Base-by-base conservation (phyloP, 805 yeast genomes). In the Ogataea philodendri region DNA sequence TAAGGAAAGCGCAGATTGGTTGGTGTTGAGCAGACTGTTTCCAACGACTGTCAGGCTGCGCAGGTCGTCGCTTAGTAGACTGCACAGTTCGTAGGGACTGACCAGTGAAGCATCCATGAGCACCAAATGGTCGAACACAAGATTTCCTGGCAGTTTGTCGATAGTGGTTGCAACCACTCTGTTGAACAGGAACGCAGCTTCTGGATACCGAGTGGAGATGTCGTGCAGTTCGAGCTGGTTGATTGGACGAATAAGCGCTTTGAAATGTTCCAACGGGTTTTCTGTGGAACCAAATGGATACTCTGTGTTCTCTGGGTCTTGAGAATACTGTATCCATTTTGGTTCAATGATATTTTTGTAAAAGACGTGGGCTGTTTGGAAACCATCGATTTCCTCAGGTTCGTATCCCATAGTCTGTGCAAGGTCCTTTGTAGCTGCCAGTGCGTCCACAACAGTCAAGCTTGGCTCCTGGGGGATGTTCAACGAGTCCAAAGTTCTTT, bases 381-480 rank as follows among this genome's bases (percentile, higher is more conserved):
- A 48, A 19, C 65, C 60, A 26, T 60, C 62, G 3, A 66, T 69
- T 47, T 61, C 62, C 0, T 59, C 63, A 3, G 67, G 70, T 2
- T 56, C 57, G 10, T 57, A 42, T 1, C 47, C 54, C 18, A 66
- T 22, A 3, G 44, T 26, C 2, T 36, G 32, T 0, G 72, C 67
- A 7, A 67, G 36, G 2, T 40, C 30, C 20, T 53, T 61, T 21
- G 63, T 68, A 19, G 47, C 31, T 5, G 19, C 21, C 11, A 63
- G 41, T 16, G 14, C 14, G 5, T 17, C 14, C 6, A 16, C 22
- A 18, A n/a, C 16, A 7, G 16, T 17, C 4, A 18, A n/a, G 9
- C 1, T 7, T 6, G 52, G 37, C 0, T 13, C 11, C 2, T 8
- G 3, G 9, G 15, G 24, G 5, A 11, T 10, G 10, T 32, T 29